Conservation (phyloP, 2,329 filamentous ascomycete species). For the Pseudofabraea citricarpa region DNA sequence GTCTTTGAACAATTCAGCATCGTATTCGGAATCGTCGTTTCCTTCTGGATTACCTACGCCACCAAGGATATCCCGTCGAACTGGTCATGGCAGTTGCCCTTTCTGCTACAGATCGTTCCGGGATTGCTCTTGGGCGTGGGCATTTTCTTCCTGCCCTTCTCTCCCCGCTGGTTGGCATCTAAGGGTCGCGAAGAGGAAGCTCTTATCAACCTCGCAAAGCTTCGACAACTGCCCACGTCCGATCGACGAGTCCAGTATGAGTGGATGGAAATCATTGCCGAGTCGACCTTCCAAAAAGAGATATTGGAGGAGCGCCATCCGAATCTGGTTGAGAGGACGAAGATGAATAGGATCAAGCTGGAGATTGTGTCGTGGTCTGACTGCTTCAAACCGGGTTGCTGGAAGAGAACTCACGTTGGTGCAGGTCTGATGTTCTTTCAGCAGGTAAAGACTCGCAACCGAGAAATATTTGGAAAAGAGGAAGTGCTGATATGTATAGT, state of each 20-base stretch:
- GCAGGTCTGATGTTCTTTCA: constrained; percentile 52
- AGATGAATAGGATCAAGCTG: constrained; percentile 35
- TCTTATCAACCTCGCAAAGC: constrained; percentile 40
- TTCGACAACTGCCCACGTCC: constrained; percentile 41
- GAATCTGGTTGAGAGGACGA: neutral
- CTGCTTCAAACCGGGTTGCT: constrained; percentile 43
- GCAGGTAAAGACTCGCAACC: constrained; percentile 28
- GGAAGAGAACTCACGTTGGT: constrained; percentile 44
- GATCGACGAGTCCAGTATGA: constrained; percentile 48
- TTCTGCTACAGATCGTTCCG: constrained; percentile 20
- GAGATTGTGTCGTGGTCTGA: constrained; percentile 44
- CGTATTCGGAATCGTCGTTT: constrained; percentile 36
- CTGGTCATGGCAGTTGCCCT: constrained; percentile 27
- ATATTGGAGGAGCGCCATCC: constrained; percentile 35
- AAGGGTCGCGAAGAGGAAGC: constrained; percentile 44
- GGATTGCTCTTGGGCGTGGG: constrained; percentile 29
- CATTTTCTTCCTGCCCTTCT: constrained; percentile 41
- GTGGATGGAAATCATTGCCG: constrained; percentile 40
- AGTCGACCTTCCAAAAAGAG: constrained; percentile 23
- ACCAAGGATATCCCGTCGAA: constrained; percentile 30
- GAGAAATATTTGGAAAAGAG: no score
- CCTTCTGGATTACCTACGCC: constrained; percentile 38
- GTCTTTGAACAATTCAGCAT: constrained; percentile 29
- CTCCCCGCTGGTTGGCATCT: constrained; percentile 30
- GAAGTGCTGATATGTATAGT: constrained; percentile 29